Evolutionary conservation across 31 red algal genomes (phyloP).

Genomic region (Odonthalia washingtoniensis): DNA sequence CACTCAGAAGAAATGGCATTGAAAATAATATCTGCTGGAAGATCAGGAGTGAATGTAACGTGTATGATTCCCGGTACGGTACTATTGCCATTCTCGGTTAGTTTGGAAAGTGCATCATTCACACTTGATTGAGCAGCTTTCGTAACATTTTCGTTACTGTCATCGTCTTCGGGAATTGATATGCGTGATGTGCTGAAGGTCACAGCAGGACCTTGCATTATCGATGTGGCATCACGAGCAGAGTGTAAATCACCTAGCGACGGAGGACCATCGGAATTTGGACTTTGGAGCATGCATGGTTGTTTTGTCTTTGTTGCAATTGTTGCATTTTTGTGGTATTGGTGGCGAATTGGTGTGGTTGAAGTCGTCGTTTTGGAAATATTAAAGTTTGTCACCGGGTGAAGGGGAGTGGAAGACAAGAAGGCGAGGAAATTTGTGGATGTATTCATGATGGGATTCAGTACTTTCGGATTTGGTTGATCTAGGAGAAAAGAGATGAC

Average conservation of each 20-base stretch:
- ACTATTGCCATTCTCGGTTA: slow-evolving; percentile 21
- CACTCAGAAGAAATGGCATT: slow-evolving; percentile 5
- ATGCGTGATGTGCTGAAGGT: slow-evolving; percentile 39
- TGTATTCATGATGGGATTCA: too few relatives aligned
- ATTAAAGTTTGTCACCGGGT: too few relatives aligned
- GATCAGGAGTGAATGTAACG: slow-evolving; percentile 43
- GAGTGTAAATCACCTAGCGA: slow-evolving; percentile 44
- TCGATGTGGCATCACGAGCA: neutral
- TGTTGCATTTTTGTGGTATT: too few relatives aligned
- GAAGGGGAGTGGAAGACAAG: too few relatives aligned
- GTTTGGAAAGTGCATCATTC: slow-evolving; percentile 4
- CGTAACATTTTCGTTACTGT: slow-evolving; percentile 33
- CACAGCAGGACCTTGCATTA: slow-evolving; percentile 4
- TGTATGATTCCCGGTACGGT: slow-evolving; percentile 36
- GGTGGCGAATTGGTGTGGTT: too few relatives aligned
- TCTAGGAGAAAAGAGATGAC: too few relatives aligned
- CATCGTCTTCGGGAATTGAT: neutral
- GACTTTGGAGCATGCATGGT: slow-evolving; percentile 56
- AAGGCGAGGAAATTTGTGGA: too few relatives aligned
- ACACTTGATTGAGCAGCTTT: slow-evolving; percentile 18
- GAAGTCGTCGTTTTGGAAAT: too few relatives aligned
- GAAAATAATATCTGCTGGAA: slow-evolving; percentile 29
- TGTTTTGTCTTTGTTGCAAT: too few relatives aligned
- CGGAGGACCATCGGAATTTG: slow-evolving; percentile 62
- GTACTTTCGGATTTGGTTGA: too few relatives aligned